Percentiles rank a stretch among this genome's conserved stretches.
Evolutionary conservation across 306 rosid species (phyloP).

Genomic region (Arachis hypogaea): DNA sequence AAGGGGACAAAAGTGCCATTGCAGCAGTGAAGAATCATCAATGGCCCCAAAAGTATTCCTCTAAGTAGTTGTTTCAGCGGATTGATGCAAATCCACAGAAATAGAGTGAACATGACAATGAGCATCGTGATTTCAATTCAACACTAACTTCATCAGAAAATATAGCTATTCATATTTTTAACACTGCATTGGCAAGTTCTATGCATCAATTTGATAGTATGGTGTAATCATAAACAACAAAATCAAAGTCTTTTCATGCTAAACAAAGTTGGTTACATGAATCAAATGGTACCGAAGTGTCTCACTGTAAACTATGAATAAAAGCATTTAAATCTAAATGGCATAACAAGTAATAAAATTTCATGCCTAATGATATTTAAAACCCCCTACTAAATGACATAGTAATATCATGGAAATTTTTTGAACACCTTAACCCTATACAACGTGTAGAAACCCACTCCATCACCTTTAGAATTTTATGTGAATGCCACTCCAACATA

Average conservation of each 20-base stretch:
- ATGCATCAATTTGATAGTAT: not conserved
- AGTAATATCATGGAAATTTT: not conserved
- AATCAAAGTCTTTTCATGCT: not conserved
- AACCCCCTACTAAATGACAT: not conserved
- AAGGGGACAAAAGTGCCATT: not conserved
- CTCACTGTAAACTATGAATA: not conserved
- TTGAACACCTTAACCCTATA: no score
- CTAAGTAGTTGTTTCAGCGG: not conserved
- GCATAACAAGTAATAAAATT: not conserved
- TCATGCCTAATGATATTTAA: not conserved
- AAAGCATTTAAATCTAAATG: not conserved
- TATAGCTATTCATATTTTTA: not conserved
- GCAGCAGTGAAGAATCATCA: slow-evolving; percentile 5
- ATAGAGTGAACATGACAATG: not conserved
- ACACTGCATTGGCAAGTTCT: not conserved
- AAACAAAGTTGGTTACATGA: not conserved
- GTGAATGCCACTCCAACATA: no score
- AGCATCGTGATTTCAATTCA: slow-evolving; percentile 9
- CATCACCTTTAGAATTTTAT: no score
- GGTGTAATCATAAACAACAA: not conserved
- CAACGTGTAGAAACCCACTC: no score
- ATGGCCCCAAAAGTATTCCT: not conserved
- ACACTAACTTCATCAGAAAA: not conserved
- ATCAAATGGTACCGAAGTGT: not conserved
- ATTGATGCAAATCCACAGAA: slow-evolving; percentile 4